Conservation (phyloP, 257 asterid species). For the Osmanthus fragrans region DNA sequence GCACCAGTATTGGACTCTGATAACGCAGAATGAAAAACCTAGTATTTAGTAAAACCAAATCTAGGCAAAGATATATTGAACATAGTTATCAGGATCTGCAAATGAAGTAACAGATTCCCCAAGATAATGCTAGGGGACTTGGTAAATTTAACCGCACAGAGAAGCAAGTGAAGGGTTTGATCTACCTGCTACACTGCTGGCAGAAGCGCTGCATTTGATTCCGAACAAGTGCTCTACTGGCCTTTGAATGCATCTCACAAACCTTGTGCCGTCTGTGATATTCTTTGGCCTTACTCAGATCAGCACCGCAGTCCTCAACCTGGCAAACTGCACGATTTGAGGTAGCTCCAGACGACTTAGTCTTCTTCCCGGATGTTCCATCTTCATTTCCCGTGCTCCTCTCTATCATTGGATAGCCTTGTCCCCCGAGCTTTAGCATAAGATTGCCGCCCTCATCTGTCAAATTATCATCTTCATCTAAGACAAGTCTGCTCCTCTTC, state of each 20-base stretch:
- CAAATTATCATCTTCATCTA: conserved; percentile 29
- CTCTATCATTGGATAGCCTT: conserved; percentile 24
- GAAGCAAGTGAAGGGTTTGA: neutral
- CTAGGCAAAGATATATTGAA: neutral
- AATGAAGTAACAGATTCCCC: too few species aligned
- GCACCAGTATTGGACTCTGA: neutral
- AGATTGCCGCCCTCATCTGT: conserved; percentile 38
- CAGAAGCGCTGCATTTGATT: conserved; percentile 82
- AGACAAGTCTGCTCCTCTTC: conserved; percentile 54
- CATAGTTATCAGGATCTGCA: neutral
- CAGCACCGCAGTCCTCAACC: conserved; percentile 70
- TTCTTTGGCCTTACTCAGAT: conserved; percentile 70
- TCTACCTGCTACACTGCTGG: conserved; percentile 86
- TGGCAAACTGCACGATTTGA: conserved; percentile 62
- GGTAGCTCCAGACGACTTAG: conserved; percentile 44
- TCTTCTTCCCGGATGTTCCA: conserved; percentile 56
- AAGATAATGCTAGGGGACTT: neutral
- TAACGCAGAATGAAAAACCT: neutral
- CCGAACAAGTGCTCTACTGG: conserved; percentile 60
- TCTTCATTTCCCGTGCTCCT: conserved; percentile 28
- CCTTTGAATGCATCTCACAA: conserved; percentile 77
- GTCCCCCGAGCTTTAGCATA: conserved; percentile 57
- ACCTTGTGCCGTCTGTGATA: conserved; percentile 83
- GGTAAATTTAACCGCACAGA: neutral
- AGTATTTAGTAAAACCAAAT: neutral